Evolutionary conservation across 2,329 filamentous ascomycete species (phyloP), one percentile per base, ranked within the genome.

Genomic region (Fusarium mundagurra): DNA sequence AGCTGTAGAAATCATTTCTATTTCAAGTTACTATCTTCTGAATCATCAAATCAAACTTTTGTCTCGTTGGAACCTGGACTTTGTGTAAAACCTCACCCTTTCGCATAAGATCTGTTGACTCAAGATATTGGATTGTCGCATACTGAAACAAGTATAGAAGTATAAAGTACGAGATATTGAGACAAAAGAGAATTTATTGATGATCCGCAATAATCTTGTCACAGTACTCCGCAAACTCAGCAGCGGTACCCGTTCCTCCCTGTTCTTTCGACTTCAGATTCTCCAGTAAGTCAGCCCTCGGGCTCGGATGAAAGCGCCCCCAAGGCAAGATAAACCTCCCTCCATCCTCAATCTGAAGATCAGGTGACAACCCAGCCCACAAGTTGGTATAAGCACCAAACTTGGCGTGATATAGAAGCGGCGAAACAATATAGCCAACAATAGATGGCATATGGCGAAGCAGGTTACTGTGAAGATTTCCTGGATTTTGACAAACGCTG

Each of bases 401-500:
- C 22, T 38, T 58, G 4, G 70, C 33, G 18, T 72, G 70, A 13
- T 72, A 72, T 8, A 72, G 31, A 6, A 72, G 9, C 5, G 69
- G 50, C 14, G 39, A 50, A 14, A 62, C 33, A 4, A 68, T n/a
- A 5, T 36, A 69, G 3, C 41, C n/a, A 38, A 72, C n/a, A 24
- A 34, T 39, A 20, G 39, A 72, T 5, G 69, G 70, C 39, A 72
- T 20, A 14, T 72, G 64, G 4, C 70, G 70, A 27, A 69, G 44
- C 20, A 72, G 54, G 8, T 55, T 38, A 9, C 64, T 72, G 7
- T 68, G 50, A 1, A 75, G 29, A 18, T 75, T 75, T 29, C 73
- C 73, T 5, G 73, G 72, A 14, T 75, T 75, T 3, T 61, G 29
- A 0, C 55, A 58, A 18, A 75, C n/a, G 20, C 63, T 68, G n/a